A percentile compares a stretch with the other conserved stretches of the same genome.
phyloP scores from a whole-genome alignment of 768 basidiomycete species.

The Termitomyces sp. region DNA sequence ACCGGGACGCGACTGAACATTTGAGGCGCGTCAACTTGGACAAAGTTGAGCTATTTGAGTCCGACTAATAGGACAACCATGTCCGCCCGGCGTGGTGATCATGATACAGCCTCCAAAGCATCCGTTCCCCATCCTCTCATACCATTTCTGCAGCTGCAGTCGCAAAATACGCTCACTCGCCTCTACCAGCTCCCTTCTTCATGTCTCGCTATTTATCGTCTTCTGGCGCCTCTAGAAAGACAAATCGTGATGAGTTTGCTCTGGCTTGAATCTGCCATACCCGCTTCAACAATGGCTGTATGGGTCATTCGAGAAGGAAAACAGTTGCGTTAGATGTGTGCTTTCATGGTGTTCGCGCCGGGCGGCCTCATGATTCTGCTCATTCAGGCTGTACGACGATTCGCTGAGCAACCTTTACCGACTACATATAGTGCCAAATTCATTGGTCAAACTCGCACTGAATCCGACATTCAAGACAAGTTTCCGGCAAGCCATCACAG shows the following conservation, averaged over 20 bases:
- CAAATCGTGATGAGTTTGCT: slow-evolving; percentile 86
- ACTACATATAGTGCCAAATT: slow-evolving; percentile 67
- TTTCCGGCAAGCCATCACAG: slow-evolving; percentile 81
- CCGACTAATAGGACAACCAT: not conserved
- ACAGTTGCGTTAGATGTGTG: slow-evolving; percentile 44
- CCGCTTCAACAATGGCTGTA: slow-evolving; percentile 61
- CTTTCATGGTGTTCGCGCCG: slow-evolving; percentile 8
- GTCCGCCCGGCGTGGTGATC: slow-evolving; percentile 3
- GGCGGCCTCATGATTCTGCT: slow-evolving; percentile 15
- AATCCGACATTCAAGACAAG: slow-evolving; percentile 76
- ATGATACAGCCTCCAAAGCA: not conserved
- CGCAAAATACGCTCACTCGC: slow-evolving; percentile 71
- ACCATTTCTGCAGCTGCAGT: slow-evolving; percentile 79
- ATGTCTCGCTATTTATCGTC: slow-evolving; percentile 91
- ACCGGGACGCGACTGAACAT: not conserved
- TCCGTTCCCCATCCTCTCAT: slow-evolving; percentile 58
- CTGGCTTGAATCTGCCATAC: slow-evolving; percentile 80
- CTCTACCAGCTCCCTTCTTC: slow-evolving; percentile 85
- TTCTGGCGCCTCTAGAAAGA: slow-evolving; percentile 74
- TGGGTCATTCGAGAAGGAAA: slow-evolving; percentile 77
- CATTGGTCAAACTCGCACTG: slow-evolving; percentile 59
- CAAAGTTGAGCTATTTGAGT: not conserved
- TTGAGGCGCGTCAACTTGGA: slow-evolving; percentile 8
- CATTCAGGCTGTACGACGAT: slow-evolving; percentile 63
- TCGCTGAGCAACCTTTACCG: slow-evolving; percentile 60